phyloP scores from a whole-genome alignment of 805 yeast species.

The Wickerhamiella allomyrinae region DNA sequence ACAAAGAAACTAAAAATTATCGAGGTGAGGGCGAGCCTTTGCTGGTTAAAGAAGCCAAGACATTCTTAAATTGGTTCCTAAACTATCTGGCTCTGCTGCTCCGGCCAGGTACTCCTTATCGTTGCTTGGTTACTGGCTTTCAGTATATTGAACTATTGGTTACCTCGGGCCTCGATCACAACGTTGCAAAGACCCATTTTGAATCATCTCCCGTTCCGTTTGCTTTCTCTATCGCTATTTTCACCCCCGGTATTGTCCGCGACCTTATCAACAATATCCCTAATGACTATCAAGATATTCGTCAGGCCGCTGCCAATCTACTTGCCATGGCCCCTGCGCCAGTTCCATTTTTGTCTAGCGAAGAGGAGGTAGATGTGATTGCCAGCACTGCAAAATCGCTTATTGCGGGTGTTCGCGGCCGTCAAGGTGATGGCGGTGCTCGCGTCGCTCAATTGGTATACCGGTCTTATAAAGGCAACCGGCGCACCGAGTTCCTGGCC shows the following conservation, averaged over 20 bases:
- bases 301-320: conserved; percentile 36
- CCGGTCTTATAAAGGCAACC: conserved; percentile 20
- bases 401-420: conserved; percentile 32
- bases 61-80: conserved; percentile 32
- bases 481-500: conserved; percentile 19
- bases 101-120: conserved; percentile 45
- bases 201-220: conserved; percentile 34
- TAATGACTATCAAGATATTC: conserved; percentile 65
- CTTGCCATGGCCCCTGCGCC: conserved; percentile 33
- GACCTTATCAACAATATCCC: conserved; percentile 46
- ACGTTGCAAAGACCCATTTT: conserved; percentile 26
- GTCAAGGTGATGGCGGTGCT: conserved; percentile 72
- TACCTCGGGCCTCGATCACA: conserved; percentile 42
- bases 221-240: conserved; percentile 36
- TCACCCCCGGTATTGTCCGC: conserved; percentile 29
- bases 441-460: conserved; percentile 40
- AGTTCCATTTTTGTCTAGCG: conserved; percentile 17
- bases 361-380: conserved; percentile 17
- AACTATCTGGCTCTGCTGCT: conserved; percentile 28
- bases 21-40: conserved; percentile 5
- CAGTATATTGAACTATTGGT: conserved; percentile 34
- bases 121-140: conserved; percentile 36
- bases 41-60: conserved; percentile 19
- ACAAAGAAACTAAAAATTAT: conserved; percentile 39
- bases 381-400: conserved; percentile 17